Percentiles rank a stretch among this genome's conserved stretches.
phyloP scores from a whole-genome alignment of 2,329 filamentous ascomycete species.

The Trichophyton equinum region DNA sequence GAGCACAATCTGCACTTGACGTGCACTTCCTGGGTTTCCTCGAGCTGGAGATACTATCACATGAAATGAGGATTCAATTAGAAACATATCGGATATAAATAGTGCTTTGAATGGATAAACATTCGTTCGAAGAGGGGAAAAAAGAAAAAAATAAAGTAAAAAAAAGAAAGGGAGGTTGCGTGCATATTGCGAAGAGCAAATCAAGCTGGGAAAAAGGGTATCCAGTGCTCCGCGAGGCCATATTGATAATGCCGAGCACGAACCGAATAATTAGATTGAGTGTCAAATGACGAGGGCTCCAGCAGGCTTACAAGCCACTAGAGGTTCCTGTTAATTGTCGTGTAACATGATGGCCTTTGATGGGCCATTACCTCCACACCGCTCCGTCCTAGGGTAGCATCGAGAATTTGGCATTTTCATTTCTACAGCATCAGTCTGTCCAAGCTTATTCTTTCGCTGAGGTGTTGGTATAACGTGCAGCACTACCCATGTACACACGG shows the following conservation, averaged over 20 bases:
- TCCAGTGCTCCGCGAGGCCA: not conserved
- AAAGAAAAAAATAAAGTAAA: too few species aligned
- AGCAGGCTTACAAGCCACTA: not conserved
- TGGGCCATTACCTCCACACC: not conserved
- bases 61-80: too few species aligned
- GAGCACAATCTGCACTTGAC: not conserved
- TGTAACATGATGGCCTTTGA: not conserved
- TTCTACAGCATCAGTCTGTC: not conserved
- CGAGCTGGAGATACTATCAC: not conserved
- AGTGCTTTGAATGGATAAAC: too few species aligned
- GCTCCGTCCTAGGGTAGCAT: not conserved
- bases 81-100: too few species aligned
- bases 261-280: not conserved
- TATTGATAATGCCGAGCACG: not conserved
- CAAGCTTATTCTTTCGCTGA: not conserved
- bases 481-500: not conserved
- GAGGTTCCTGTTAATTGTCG: not conserved
- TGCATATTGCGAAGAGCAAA: not conserved
- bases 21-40: not conserved
- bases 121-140: not conserved
- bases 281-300: slow-evolving; percentile 1
- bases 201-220: not conserved
- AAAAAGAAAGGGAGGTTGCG: not conserved
- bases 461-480: not conserved
- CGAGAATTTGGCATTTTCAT: not conserved